Evolutionary conservation across 345 rosid species (phyloP).

Genomic region (Isatis tinctoria): DNA sequence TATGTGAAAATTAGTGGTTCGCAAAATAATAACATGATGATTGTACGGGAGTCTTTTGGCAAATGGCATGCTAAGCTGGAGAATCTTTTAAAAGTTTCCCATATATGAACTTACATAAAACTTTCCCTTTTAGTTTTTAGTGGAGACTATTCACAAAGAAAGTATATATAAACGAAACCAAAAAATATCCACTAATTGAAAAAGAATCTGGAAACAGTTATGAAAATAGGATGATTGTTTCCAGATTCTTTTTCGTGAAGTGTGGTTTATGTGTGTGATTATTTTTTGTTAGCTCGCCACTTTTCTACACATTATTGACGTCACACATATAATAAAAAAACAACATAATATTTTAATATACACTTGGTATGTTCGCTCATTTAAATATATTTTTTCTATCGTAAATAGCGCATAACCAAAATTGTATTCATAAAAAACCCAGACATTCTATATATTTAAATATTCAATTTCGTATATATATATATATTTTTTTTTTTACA

Average conservation of each 20-base stretch:
- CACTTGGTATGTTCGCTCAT: not conserved
- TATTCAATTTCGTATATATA: no score
- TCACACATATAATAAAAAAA: not conserved
- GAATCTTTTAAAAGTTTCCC: slow-evolving; percentile 5
- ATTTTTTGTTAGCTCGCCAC: not conserved
- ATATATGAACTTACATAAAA: not conserved
- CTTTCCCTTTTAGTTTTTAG: slow-evolving; percentile 5
- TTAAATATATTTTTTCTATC: not conserved
- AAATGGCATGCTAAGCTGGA: slow-evolving; percentile 11
- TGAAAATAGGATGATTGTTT: not conserved
- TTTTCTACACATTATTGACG: not conserved
- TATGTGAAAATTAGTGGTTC: not conserved
- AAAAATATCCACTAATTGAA: not conserved
- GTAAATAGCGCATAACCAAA: no score
- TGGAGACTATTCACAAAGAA: not conserved
- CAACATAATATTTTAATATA: not conserved
- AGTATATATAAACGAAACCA: not conserved
- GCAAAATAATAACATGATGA: not conserved
- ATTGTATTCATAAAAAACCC: no score
- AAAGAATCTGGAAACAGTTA: not conserved
- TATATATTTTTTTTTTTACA: no score
- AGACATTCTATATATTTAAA: no score
- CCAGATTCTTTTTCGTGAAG: not conserved
- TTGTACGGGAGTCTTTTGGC: slow-evolving; percentile 1
- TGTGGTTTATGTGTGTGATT: not conserved